These are phyloP conservation scores for Penicillium nordicum DNA, from an alignment of 2,329 filamentous ascomycete genomes.

Conservation along the genomic window DNA sequence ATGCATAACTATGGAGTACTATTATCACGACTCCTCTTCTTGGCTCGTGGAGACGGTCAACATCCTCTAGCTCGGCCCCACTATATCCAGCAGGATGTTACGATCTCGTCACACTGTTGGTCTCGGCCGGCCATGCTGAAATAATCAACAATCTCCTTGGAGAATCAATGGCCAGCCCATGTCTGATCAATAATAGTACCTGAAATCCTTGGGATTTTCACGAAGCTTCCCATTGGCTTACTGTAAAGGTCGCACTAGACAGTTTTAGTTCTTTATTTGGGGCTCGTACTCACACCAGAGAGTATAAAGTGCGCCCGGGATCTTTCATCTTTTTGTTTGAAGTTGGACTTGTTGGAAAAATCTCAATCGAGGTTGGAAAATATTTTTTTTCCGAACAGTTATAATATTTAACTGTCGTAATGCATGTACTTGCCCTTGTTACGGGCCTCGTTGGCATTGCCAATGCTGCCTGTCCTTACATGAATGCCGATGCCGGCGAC, in stretches of 20 bases:
- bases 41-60: conserved; percentile 1
- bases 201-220: neutral
- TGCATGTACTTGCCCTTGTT: conserved; percentile 28
- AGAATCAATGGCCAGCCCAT: conserved; percentile 1
- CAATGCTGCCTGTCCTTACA: conserved; percentile 42
- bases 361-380: neutral
- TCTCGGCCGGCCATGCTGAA: conserved; percentile 12
- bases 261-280: neutral
- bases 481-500: conserved; percentile 31
- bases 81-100: neutral
- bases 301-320: conserved; percentile 11
- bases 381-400: neutral
- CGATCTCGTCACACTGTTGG: conserved; percentile 3
- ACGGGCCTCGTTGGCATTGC: conserved; percentile 34
- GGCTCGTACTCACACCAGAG: neutral
- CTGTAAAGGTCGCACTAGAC: neutral
- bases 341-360: neutral
- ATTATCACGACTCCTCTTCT: neutral
- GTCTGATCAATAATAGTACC: neutral
- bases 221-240: conserved; percentile 7
- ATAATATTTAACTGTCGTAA: conserved; percentile 8
- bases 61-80: neutral
- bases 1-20: neutral
- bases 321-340: neutral
- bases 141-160: conserved; percentile 16